phyloP scores from a whole-genome alignment of 257 asterid genomes.

The Leonotis leonurus region DNA sequence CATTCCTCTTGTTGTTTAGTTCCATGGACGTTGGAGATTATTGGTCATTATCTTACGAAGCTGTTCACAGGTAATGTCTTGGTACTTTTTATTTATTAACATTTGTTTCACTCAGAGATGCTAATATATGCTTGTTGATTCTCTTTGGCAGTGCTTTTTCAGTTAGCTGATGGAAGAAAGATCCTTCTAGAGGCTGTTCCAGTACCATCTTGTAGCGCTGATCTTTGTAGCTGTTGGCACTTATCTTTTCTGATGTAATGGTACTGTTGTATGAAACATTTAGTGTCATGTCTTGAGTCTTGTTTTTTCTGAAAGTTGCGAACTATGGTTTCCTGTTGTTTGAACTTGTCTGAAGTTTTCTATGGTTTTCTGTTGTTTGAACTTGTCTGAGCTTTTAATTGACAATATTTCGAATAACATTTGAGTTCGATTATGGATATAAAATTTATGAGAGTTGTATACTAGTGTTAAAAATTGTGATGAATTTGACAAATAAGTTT shows the following conservation, averaged over 20 bases:
- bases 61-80: constrained; percentile 28
- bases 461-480: no score
- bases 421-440: no score
- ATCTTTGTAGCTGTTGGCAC: constrained; percentile 18
- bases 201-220: constrained; percentile 5
- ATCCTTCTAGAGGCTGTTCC: constrained; percentile 22
- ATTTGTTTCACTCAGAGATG: not conserved
- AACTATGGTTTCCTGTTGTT: constrained; percentile 3
- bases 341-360: not conserved
- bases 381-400: no score
- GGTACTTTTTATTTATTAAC: not conserved
- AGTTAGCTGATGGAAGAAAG: constrained; percentile 17
- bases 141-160: constrained; percentile 26
- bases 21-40: constrained; percentile 48
- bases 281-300: not conserved
- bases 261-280: not conserved
- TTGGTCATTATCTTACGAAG: constrained; percentile 41
- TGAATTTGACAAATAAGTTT: no score
- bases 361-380: no score
- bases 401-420: not conserved
- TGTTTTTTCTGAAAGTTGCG: constrained; percentile 6
- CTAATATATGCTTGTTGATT: constrained; percentile 3
- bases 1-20: constrained; percentile 9
- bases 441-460: no score
- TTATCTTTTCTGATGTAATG: constrained; percentile 4